A percentile compares a stretch with the other conserved stretches of the same genome.
These are phyloP conservation scores for Mortierella sp. DNA, from an alignment of 371 early-diverging fungal genomes.

Conservation along the genomic window DNA sequence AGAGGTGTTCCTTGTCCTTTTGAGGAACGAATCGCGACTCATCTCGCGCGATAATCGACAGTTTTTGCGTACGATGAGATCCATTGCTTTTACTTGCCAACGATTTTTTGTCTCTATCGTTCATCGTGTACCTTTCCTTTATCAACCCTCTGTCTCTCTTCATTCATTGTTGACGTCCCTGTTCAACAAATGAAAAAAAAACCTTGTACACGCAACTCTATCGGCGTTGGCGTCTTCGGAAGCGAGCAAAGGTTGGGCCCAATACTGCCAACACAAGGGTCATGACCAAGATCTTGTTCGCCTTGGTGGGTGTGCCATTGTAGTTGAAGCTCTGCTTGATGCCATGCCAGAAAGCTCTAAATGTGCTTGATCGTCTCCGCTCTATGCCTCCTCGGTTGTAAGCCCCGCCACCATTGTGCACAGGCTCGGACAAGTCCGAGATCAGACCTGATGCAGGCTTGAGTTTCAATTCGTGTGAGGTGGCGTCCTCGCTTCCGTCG, in stretches of 20 bases:
- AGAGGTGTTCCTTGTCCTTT: too few species aligned
- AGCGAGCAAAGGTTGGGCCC: slow-evolving; percentile 29
- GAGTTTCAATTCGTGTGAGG: slow-evolving; percentile 11
- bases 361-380: slow-evolving; percentile 9
- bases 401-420: neutral
- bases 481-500: slow-evolving; percentile 1
- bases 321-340: slow-evolving; percentile 26
- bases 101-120: too few species aligned
- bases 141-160: too few species aligned
- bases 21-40: too few species aligned
- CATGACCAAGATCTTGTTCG: slow-evolving; percentile 18
- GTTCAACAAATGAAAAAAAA: too few species aligned
- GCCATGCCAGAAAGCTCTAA: slow-evolving; percentile 35
- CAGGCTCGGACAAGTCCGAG: neutral
- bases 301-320: slow-evolving; percentile 4
- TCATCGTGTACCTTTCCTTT: too few species aligned
- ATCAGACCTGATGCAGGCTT: neutral
- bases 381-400: neutral
- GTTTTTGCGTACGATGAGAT: too few species aligned
- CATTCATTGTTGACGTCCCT: too few species aligned
- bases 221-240: slow-evolving; percentile 15
- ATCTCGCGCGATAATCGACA: too few species aligned
- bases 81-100: too few species aligned
- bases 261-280: slow-evolving; percentile 28
- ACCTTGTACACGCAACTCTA: too few species aligned